Evolutionary conservation across 1,139 yeast species (phyloP), one percentile per base, ranked within the genome.

Genomic region (Saccharomyces pastorianus): DNA sequence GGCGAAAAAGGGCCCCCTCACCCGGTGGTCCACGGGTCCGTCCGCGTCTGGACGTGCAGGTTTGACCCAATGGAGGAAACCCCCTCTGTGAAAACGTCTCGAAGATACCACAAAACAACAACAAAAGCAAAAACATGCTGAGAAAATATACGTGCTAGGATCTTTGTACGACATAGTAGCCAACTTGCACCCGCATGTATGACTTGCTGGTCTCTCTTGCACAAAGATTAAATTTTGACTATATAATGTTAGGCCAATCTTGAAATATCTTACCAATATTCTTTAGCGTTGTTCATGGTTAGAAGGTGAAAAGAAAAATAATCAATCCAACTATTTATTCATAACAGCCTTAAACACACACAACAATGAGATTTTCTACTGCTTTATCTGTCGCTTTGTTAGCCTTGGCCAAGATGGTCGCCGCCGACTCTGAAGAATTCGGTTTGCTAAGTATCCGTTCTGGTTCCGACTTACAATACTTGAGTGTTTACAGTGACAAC

Each of bases 361-460:
- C 38, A 51, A 55, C n/a, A 55, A 59, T 53, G 63, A 58, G 58
- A 53, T 58, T 55, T 52, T 48, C 61, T 29, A 54, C 58, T 23
- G 53, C 58, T 17, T 52, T 57, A 47, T 46, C 58, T 14, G 53
- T 57, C 49, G 59, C 61, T 48, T 49, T 59, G 38, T 34, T 59
- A 49, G 58, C 67, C 27, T 57, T 64, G 48, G 66, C 66, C 52
- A 53, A 62, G 27, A 28, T 61, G 27, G 68, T 47, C 47, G 38
- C 28, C 7, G 73, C 73, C 44, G 73, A 69, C 60, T 68, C 74
- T 28, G 67, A 65, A 49, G 51, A 60, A 13, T 71, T 72, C 56
- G 67, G 67, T 51, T 54, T 68, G 51, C 29, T 71, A 13, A 56
- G 64, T 46, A 64, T 71, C 57, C 63, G 66, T 55, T 69, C 74